Conservation (phyloP, 148 eudicot genomes). For the Camellia lanceoleosa region DNA sequence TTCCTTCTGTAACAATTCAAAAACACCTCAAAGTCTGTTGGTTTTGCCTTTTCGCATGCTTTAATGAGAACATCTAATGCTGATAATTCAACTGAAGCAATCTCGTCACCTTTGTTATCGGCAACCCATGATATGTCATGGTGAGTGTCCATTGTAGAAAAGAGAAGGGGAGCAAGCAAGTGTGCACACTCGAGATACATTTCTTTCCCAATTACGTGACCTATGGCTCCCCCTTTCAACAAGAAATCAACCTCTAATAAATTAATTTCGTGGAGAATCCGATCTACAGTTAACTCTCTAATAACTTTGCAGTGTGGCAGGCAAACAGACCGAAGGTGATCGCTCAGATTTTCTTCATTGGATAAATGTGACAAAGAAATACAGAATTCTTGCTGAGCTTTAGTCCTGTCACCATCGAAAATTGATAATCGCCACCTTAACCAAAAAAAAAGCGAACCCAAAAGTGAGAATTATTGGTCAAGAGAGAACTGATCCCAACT, state of each 20-base stretch:
- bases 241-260: constrained; percentile 71
- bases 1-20: constrained; percentile 74
- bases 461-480: constrained; percentile 56
- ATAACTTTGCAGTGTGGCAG: constrained; percentile 74
- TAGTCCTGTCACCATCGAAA: constrained; percentile 62
- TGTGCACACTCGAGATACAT: constrained; percentile 59
- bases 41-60: constrained; percentile 66
- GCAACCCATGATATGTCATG: constrained; percentile 36
- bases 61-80: constrained; percentile 64
- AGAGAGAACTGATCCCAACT: constrained; percentile 29
- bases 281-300: constrained; percentile 59
- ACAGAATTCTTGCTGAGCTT: constrained; percentile 74
- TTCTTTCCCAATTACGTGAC: constrained; percentile 65
- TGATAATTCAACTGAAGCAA: constrained; percentile 61
- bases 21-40: constrained; percentile 54
- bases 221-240: constrained; percentile 59
- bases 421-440: constrained; percentile 77
- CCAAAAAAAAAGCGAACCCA: constrained; percentile 92
- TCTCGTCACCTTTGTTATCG: constrained; percentile 45
- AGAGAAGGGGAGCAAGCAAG: constrained; percentile 72
- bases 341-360: constrained; percentile 48
- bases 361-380: constrained; percentile 58
- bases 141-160: constrained; percentile 53
- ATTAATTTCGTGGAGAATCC: constrained; percentile 68
- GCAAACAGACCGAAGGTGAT: constrained; percentile 45